Evolutionary conservation across 1,284 basidiomycete species (phyloP).

Genomic region (Fomes fomentarius): DNA sequence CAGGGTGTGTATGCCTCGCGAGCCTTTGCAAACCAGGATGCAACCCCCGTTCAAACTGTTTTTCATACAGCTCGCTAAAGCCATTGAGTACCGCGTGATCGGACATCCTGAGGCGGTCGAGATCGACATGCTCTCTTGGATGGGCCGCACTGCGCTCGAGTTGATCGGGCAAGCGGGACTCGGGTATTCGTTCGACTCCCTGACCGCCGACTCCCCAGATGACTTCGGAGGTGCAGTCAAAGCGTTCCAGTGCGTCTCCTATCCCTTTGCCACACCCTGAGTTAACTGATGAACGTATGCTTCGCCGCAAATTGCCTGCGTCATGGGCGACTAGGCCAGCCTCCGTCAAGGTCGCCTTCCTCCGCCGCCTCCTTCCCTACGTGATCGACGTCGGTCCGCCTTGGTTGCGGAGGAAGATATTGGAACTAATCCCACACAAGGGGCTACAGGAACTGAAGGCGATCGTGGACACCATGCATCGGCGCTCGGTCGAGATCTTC

Average conservation of each 20-base stretch:
- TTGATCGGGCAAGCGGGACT: conserved; percentile 40
- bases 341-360: conserved; percentile 7
- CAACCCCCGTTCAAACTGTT: not conserved
- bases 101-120: conserved; percentile 26
- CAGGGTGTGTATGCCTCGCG: too few relatives aligned
- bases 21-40: too few relatives aligned
- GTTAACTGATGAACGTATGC: too few relatives aligned
- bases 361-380: conserved; percentile 14
- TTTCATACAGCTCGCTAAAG: conserved; percentile 27
- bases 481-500: conserved; percentile 19
- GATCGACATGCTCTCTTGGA: conserved; percentile 39
- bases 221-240: conserved; percentile 35
- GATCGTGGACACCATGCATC: conserved; percentile 20
- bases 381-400: conserved; percentile 8
- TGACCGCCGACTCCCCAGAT: conserved; percentile 30
- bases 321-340: too few relatives aligned
- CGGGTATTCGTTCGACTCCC: conserved; percentile 40
- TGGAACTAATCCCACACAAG: conserved; percentile 8
- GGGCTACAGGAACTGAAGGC: conserved; percentile 12
- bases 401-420: not conserved
- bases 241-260: conserved; percentile 23
- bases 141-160: conserved; percentile 40
- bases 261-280: too few relatives aligned
- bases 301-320: too few relatives aligned
- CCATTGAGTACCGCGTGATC: conserved; percentile 21